Base-by-base conservation (phyloP, 1,139 yeast genomes). In the Barnettozyma hawaiiensis region DNA sequence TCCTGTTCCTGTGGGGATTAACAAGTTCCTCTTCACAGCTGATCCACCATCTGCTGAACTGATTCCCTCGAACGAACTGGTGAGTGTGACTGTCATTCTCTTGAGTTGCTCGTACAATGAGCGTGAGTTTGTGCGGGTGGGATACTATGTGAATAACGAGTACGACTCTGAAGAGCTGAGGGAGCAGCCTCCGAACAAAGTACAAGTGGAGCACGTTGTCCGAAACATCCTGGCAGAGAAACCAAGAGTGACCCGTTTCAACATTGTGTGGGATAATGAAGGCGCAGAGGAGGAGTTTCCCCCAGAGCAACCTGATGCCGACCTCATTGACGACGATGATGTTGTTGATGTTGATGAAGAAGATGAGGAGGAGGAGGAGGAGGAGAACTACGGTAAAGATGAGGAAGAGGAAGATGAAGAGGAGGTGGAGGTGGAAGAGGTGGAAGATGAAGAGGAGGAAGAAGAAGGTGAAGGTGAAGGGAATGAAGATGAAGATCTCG, bases 21-120 rank as follows among this genome's bases (percentile, higher is more conserved):
- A 92, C 61, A 90, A 92, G 64, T 94, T 92, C 56, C 73, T 90
- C 15, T 85, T 92, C 61, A 80, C 86, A 27, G 97, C 98, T 0
- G 97, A 92, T 57, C 96, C 99, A 0, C 98, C 98, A 1, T 81
- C 92, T 3, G 95, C 97, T 0, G 97, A 92, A 53, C 67, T 90
- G 51, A 92, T 92, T 52, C 98, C 99, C 1, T 96, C 96, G 7
- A 82, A 89, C 51, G 98, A 92, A 60, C 74, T 94, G 51, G 97
- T 92, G 18, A 81, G 94, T 54, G 97, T 92, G 38, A 92, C 98
- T 0, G 98, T 92, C 26, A 89, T 92, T 45, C 68, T 92, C 46
- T 71, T 92, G 50, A 85, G 96, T 48, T 92, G 98, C 63, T 83
- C 96, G 0, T 92, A 92, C 60, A 86, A 87, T 42, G 96, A 85